These are phyloP conservation scores for Oxyria digyna DNA, from an alignment of 148 eudicot genomes.

Conservation along the genomic window DNA sequence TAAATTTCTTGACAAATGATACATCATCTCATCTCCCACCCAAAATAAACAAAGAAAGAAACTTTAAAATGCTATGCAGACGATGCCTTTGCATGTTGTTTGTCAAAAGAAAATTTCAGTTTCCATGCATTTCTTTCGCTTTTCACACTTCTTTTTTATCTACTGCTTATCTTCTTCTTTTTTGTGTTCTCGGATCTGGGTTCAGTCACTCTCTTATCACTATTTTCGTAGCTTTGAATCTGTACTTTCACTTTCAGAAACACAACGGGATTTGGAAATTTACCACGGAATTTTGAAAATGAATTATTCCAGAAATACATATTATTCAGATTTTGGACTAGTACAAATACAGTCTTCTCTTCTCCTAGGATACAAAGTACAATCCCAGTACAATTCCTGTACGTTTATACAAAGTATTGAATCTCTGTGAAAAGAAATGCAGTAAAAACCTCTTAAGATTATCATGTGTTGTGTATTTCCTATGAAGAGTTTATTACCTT, in stretches of 20 bases:
- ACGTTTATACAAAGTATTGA: background rate
- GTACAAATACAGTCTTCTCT: background rate
- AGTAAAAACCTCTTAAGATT: background rate
- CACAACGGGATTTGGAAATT: background rate
- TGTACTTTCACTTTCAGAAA: background rate
- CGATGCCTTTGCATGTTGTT: background rate
- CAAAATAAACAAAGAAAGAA: background rate
- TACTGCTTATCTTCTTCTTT: background rate
- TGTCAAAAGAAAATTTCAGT: background rate
- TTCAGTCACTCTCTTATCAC: background rate
- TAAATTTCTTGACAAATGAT: constrained; percentile 3
- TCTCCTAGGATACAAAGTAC: background rate
- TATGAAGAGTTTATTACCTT: background rate
- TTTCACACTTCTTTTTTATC: background rate
- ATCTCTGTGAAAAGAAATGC: background rate
- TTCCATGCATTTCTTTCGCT: background rate
- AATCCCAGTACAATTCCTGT: too few relatives aligned
- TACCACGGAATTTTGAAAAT: too few relatives aligned
- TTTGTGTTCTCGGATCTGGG: constrained; percentile 2
- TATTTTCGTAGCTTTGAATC: background rate
- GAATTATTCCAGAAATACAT: too few relatives aligned
- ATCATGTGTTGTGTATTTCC: background rate
- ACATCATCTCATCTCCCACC: constrained; percentile 3
- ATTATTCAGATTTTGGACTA: background rate
- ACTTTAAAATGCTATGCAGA: background rate